phyloP scores from a whole-genome alignment of 495 filamentous ascomycete species.

The Podospora conica region DNA sequence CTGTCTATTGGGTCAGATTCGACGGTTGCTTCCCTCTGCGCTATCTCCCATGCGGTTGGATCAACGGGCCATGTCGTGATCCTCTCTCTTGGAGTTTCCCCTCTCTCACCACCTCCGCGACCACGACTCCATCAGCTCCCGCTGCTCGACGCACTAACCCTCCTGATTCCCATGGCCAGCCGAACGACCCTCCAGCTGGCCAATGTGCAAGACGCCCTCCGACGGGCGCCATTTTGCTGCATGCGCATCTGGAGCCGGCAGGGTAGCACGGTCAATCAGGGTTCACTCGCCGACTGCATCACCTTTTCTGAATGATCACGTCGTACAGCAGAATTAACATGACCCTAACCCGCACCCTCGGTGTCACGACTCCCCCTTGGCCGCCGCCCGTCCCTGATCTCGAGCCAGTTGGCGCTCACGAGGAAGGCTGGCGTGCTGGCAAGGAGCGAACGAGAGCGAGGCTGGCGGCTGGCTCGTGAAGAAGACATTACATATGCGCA shows the following conservation, averaged over 20 bases:
- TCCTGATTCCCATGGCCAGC: background rate
- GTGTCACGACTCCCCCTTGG: slow-evolving; percentile 1
- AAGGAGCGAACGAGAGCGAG: background rate
- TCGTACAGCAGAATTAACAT: background rate
- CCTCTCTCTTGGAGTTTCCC: background rate
- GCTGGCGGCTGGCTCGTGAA: background rate
- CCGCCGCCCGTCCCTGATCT: background rate
- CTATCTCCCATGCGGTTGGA: background rate
- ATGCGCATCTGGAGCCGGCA: background rate
- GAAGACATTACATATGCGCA: background rate
- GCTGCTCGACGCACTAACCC: background rate
- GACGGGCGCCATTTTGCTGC: background rate
- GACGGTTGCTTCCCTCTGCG: background rate
- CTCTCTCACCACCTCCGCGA: background rate
- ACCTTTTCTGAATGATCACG: slow-evolving; percentile 2
- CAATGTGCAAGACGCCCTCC: background rate
- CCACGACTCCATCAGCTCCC: background rate
- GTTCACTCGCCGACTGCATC: background rate
- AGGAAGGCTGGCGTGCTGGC: background rate
- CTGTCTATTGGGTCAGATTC: background rate
- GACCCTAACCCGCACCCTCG: slow-evolving; percentile 7
- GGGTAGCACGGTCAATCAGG: background rate
- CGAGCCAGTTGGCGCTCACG: background rate
- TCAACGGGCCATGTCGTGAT: background rate
- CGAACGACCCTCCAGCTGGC: background rate